phyloP scores from a whole-genome alignment of 2,329 filamentous ascomycete species.

The Lachnellula occidentalis region DNA sequence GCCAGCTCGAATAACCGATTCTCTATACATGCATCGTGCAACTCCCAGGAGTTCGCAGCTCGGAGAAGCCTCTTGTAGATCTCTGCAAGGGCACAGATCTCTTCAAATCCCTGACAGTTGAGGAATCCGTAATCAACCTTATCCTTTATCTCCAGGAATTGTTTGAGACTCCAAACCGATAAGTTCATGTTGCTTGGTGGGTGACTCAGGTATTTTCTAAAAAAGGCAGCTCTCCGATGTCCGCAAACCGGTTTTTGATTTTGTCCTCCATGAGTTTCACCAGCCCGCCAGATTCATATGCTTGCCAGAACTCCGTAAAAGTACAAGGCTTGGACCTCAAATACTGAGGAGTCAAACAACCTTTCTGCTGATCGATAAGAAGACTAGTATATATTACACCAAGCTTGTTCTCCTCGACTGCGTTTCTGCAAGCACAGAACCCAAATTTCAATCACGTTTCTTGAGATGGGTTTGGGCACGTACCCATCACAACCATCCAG shows the following conservation, averaged over 20 bases:
- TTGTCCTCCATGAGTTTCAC: slow-evolving; percentile 2
- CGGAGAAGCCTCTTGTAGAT: slow-evolving; percentile 25
- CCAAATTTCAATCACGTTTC: slow-evolving; percentile 1
- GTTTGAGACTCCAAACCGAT: slow-evolving; percentile 29
- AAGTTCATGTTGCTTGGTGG: neutral
- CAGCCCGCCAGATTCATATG: slow-evolving; percentile 1
- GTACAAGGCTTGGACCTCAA: slow-evolving; percentile 2
- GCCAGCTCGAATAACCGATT: slow-evolving; percentile 25
- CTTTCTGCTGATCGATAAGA: neutral
- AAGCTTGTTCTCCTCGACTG: slow-evolving; percentile 1
- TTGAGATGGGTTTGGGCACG: slow-evolving; percentile 1
- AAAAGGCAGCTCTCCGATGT: slow-evolving; percentile 1
- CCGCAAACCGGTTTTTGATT: neutral
- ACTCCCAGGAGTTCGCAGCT: slow-evolving; percentile 20
- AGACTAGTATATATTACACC: slow-evolving; percentile 3
- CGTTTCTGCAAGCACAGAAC: slow-evolving; percentile 2
- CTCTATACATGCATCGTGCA: slow-evolving; percentile 26
- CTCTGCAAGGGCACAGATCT: slow-evolving; percentile 26
- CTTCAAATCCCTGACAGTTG: slow-evolving; percentile 26
- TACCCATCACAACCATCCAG: slow-evolving; percentile 1
- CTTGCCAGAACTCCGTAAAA: slow-evolving; percentile 3
- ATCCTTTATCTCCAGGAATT: slow-evolving; percentile 24
- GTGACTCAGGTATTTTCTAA: slow-evolving; percentile 5
- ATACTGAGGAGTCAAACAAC: neutral
- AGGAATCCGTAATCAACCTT: slow-evolving; percentile 27